Conservation (phyloP, 1,139 yeast species). For the Nakaseomyces kungkrabaensis region DNA sequence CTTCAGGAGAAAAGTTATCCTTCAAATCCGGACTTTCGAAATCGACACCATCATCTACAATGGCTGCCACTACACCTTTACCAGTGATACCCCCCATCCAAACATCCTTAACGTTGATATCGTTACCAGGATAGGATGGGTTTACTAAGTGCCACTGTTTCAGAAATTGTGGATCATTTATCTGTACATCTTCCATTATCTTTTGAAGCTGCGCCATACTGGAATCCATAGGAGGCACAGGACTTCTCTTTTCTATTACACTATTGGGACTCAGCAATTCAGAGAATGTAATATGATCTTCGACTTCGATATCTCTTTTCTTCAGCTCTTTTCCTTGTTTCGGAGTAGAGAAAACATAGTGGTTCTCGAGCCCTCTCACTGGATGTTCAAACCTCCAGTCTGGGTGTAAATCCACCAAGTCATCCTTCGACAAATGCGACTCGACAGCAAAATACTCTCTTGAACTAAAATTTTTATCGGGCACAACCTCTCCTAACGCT, state of each 20-base stretch:
- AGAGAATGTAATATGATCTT: conserved; percentile 36
- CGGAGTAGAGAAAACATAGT: conserved; percentile 46
- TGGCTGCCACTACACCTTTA: conserved; percentile 68
- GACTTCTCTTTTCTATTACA: conserved; percentile 37
- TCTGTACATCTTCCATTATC: conserved; percentile 46
- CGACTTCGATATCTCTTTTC: conserved; percentile 5
- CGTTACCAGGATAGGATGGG: conserved; percentile 62
- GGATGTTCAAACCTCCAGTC: conserved; percentile 47
- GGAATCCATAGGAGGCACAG: conserved; percentile 36
- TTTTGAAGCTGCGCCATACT: conserved; percentile 36
- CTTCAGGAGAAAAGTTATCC: conserved; percentile 62
- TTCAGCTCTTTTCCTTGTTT: conserved; percentile 5
- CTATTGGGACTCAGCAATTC: conserved; percentile 42
- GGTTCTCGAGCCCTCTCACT: conserved; percentile 47
- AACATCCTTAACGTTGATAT: conserved; percentile 75
- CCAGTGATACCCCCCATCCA: conserved; percentile 86
- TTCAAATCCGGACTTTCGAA: conserved; percentile 62
- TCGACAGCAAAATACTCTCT: conserved; percentile 51
- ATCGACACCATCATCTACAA: conserved; percentile 93
- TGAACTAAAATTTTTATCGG: conserved; percentile 28
- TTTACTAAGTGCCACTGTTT: conserved; percentile 90
- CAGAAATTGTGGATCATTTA: conserved; percentile 69
- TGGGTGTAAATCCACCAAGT: conserved; percentile 32
- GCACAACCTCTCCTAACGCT: conserved; percentile 19
- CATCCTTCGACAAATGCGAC: conserved; percentile 29